phyloP scores from a whole-genome alignment of 768 basidiomycete species.

The Phylloporus sp. region DNA sequence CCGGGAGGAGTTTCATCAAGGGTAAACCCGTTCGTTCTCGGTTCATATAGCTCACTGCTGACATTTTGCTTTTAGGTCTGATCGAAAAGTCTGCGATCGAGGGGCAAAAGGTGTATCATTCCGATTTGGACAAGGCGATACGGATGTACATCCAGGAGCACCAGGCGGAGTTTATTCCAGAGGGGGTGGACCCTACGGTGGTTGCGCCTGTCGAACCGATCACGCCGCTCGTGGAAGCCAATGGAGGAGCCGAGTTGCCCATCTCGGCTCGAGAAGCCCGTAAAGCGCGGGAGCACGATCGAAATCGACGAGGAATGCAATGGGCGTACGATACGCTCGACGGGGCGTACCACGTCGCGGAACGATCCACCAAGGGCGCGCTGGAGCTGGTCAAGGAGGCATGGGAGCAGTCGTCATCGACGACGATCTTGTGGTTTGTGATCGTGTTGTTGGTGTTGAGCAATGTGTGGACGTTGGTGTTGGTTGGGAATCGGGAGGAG shows the following conservation, averaged over 20 bases:
- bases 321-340: conserved; percentile 88
- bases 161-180: conserved; percentile 83
- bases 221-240: conserved; percentile 17
- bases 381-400: conserved; percentile 74
- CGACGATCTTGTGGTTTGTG: conserved; percentile 66
- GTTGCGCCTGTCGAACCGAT: conserved; percentile 45
- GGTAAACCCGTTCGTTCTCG: conserved; percentile 42
- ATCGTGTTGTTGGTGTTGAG: conserved; percentile 69
- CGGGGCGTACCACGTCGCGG: conserved; percentile 67
- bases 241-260: conserved; percentile 6
- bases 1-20: conserved; percentile 93
- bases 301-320: conserved; percentile 68
- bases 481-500: conserved; percentile 46
- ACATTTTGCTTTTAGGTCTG: conserved; percentile 53
- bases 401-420: conserved; percentile 72
- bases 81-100: conserved; percentile 90
- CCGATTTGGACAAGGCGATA: conserved; percentile 80
- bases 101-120: conserved; percentile 85
- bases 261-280: conserved; percentile 14
- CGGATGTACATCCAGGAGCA: conserved; percentile 85
- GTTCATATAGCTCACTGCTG: neutral
- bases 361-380: conserved; percentile 63
- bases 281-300: conserved; percentile 62
- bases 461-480: conserved; percentile 66
- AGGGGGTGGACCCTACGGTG: conserved; percentile 60